Evolutionary conservation across 495 filamentous ascomycete genomes (phyloP), one percentile per base, ranked within the genome.

Genomic region (Polyplosphaeria fusca): DNA sequence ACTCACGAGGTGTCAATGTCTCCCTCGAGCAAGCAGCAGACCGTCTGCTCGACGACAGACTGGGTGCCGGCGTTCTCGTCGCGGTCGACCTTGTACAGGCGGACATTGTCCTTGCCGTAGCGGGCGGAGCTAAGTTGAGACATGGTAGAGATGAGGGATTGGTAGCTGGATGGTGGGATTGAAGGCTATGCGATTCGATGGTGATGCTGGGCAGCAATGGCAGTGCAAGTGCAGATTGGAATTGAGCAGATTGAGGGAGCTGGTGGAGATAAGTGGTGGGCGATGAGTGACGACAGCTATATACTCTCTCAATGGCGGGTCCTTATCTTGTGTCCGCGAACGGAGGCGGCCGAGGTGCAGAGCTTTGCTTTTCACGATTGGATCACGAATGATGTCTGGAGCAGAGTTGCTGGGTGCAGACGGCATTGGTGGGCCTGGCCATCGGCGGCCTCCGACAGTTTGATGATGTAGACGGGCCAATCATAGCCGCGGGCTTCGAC

Each of bases 1-100:
- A 62, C 86, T 68, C 77, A 95, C 84, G 92, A 94, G 46, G 79
- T 81, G 42, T 93, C 88, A 60, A 97, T 96, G 28, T 88, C 86
- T 47, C 93, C 93, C 75, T 95, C 88, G 3, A 98, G 78, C 16
- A 96, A 76, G 41, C 86, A 86, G 71, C 88, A 87, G 51, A 98
- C 88, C 40, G 91, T 96, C 88, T 95, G 94, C 71, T 98, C 93
- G 37, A 87, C 86, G 42, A 96, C 90, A 5, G 84, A 85, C 71
- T 98, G 93, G 2, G 79, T 58, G 39, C 57, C 75, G 26, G 84
- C 82, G 12, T 87, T 86, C 66, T 81, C 80, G 69, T 96, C 83
- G 52, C 81, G 79, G 63, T 93, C 79, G 66, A 95, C 89, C 74
- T 98, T 97, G 81, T 86, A 91, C 58, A 98, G 85, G 67, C 93